Evolutionary conservation across 2,329 filamentous ascomycete genomes (phyloP).

Genomic region (Epichloe coenophiala): DNA sequence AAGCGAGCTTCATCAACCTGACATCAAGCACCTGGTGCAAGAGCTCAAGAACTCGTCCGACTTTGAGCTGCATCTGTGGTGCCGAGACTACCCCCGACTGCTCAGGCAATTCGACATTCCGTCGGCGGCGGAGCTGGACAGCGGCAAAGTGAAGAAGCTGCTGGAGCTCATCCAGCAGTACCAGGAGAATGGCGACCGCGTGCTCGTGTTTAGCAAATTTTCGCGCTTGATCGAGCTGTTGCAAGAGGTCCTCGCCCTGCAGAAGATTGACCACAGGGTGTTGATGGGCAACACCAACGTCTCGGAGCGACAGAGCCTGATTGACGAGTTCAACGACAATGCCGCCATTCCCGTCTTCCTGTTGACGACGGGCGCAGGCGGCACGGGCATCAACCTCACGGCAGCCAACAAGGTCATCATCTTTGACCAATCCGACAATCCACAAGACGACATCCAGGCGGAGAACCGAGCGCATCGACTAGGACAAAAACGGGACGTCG

Average conservation of each 20-base stretch:
- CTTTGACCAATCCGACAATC: conserved; percentile 95
- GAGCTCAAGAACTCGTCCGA: conserved; percentile 47
- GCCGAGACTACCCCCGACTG: conserved; percentile 41
- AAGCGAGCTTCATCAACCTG: conserved; percentile 37
- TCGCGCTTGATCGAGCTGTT: conserved; percentile 84
- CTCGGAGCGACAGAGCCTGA: conserved; percentile 69
- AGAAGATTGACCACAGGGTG: conserved; percentile 66
- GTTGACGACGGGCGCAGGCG: conserved; percentile 83
- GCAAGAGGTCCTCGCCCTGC: conserved; percentile 62
- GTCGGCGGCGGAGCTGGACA: conserved; percentile 39
- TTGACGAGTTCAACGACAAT: conserved; percentile 74
- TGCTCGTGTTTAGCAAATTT: conserved; percentile 88
- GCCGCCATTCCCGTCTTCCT: conserved; percentile 76
- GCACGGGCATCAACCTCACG: conserved; percentile 93
- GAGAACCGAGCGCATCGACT: conserved; percentile 95
- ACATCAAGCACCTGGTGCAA: conserved; percentile 37
- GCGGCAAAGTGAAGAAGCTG: conserved; percentile 77
- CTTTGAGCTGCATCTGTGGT: conserved; percentile 54
- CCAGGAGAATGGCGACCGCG: conserved; percentile 68
- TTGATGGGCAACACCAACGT: conserved; percentile 78
- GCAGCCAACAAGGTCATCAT: conserved; percentile 96
- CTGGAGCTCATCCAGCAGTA: conserved; percentile 61
- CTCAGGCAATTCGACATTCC: conserved; percentile 40
- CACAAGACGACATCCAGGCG: conserved; percentile 94
- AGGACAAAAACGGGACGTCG: conserved; percentile 79